Conservation (phyloP, 2,329 filamentous ascomycete genomes). For the Allantophomopsis cytisporea region DNA sequence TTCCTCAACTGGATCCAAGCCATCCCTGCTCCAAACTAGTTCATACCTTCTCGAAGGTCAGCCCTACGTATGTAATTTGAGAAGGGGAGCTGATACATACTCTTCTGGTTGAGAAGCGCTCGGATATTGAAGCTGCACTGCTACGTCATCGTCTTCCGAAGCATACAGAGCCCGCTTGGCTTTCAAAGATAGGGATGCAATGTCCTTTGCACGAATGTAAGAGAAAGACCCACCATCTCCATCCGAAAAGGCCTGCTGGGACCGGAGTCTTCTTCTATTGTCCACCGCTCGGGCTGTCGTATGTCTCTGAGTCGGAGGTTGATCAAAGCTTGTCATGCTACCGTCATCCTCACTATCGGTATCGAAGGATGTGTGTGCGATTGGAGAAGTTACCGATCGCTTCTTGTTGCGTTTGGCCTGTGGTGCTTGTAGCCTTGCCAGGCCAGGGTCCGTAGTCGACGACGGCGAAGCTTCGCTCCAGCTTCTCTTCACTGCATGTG, state of each 20-base stretch:
- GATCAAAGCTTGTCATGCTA: neutral
- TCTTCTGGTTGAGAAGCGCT: conserved; percentile 56
- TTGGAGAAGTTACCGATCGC: too few species aligned
- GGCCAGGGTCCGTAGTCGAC: too few species aligned
- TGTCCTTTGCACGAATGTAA: conserved; percentile 44
- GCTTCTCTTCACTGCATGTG: too few species aligned
- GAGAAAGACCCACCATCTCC: conserved; percentile 9
- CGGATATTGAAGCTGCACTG: conserved; percentile 71
- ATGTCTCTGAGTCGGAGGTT: conserved; percentile 3
- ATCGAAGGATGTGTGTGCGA: too few species aligned
- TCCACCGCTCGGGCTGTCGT: conserved; percentile 6
- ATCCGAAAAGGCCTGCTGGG: conserved; percentile 11
- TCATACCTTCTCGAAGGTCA: conserved; percentile 38
- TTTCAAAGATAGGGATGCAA: conserved; percentile 35
- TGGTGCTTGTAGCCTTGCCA: too few species aligned
- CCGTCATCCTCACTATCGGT: too few species aligned
- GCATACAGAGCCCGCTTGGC: conserved; percentile 36
- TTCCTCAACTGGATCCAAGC: conserved; percentile 63
- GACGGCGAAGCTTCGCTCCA: too few species aligned
- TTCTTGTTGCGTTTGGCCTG: too few species aligned
- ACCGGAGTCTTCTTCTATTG: conserved; percentile 12
- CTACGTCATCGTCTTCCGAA: conserved; percentile 33
- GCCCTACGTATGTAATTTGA: too few species aligned
- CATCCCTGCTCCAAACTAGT: conserved; percentile 65
- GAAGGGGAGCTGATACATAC: conserved; percentile 22